Evolutionary conservation across 192 early-diverging fungal species (phyloP).

Genomic region (Fimicolochytrium jonesii): DNA sequence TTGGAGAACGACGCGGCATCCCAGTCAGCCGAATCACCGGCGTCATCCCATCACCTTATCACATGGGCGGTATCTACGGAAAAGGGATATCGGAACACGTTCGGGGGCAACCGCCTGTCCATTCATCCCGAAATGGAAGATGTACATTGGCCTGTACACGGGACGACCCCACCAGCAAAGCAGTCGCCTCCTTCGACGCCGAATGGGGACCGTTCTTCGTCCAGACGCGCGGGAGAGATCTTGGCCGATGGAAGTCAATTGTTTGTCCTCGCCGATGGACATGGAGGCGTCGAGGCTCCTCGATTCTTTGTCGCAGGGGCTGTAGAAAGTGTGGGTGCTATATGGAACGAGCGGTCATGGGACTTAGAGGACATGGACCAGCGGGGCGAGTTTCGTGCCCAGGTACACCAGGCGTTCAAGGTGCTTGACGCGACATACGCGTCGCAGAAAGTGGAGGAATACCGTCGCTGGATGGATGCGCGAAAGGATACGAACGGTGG

Average conservation of each 20-base stretch:
- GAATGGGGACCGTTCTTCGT: no score
- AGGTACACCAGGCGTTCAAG: slow-evolving; percentile 34
- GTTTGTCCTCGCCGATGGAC: slow-evolving; percentile 57
- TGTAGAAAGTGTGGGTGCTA: slow-evolving; percentile 11
- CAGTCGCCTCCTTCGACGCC: background rate
- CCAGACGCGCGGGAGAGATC: background rate
- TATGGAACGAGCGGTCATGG: slow-evolving; percentile 34
- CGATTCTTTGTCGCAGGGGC: slow-evolving; percentile 46
- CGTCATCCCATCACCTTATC: slow-evolving; percentile 6
- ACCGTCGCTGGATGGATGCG: slow-evolving; percentile 45
- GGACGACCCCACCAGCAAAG: background rate
- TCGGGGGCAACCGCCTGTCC: slow-evolving; percentile 12
- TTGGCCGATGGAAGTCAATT: slow-evolving; percentile 19
- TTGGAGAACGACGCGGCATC: no score
- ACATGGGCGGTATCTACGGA: slow-evolving; percentile 36
- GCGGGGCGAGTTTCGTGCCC: slow-evolving; percentile 24
- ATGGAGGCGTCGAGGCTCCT: slow-evolving; percentile 50
- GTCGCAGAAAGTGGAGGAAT: slow-evolving; percentile 44
- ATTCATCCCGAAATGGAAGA: slow-evolving; percentile 54
- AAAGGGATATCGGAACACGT: slow-evolving; percentile 31
- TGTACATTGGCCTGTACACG: slow-evolving; percentile 40
- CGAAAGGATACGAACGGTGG: background rate
- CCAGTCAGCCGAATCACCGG: no score
- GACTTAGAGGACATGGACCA: slow-evolving; percentile 36
- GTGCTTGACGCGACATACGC: slow-evolving; percentile 50